Base-by-base conservation (phyloP, 768 basidiomycete species). In the Agaricus blazei region DNA sequence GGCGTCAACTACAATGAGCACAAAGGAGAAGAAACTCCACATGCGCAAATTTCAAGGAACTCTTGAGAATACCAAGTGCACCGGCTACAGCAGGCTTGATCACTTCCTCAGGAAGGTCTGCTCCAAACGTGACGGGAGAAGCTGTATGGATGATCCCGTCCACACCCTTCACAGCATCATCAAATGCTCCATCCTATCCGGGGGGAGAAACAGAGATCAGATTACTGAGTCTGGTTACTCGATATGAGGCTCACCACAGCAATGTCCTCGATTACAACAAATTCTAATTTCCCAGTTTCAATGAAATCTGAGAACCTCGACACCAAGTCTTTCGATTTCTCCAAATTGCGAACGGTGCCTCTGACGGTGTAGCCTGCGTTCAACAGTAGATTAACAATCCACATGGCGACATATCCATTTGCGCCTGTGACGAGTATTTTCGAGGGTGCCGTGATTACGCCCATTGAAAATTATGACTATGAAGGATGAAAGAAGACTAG, bases 391-490 rank as follows among this genome's bases (percentile, higher is more conserved):
- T 49, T 43, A 27, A 53, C 40, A 26, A 56, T 34, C 58, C 58
- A 53, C n/a, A 55, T 51, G 0, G 53, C 58, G 9, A 59, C 53
- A 36, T 56, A 59, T 9, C 58, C 58, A 15, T 54, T 55, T 37
- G 23, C 58, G 9, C 58, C 58, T 1, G 53, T 58, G n/a, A 58
- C 53, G 24, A 58, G 48, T 2, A 58, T 8, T 34, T 34, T 34
- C 34, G 34, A 34, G 34, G 34, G 34, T 8, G 34, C 34, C 34
- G 34, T 34, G 11, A 11, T 34, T 34, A 34, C 11, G 5, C 34
- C 34, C 34, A 34, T 19, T 19, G 19, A 19, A 19, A 19, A 19
- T 19, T 19, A 19, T 34, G 34, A 34, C 5, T 34, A 34, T 7
- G 34, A 34, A 34, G 34, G 34, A 34, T 34, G 34, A 34, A 3